Conservation (phyloP, 768 basidiomycete species). For the Rhodosporidiobolus sp. region DNA sequence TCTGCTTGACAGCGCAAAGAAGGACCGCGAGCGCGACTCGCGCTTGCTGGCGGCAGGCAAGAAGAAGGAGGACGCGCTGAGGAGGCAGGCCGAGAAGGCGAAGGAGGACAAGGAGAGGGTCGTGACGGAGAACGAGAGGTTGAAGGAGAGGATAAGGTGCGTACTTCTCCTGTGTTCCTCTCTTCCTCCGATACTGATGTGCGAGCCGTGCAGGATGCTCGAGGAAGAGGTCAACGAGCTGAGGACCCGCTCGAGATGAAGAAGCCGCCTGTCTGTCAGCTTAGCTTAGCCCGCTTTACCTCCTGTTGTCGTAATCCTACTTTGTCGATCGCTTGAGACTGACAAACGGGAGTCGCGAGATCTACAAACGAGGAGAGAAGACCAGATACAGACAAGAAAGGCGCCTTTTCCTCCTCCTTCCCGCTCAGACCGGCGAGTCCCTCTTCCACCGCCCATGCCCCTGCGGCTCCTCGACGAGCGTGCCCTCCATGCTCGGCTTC, state of each 20-base stretch:
- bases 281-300: not conserved
- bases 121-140: conserved; percentile 5
- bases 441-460: not conserved
- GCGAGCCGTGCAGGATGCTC: not conserved
- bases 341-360: not conserved
- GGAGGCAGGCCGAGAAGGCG: not conserved
- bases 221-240: conserved; percentile 17
- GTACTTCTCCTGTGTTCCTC: not conserved
- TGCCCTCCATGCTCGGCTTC: not conserved
- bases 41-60: conserved; percentile 14
- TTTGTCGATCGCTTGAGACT: not conserved
- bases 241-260: not conserved
- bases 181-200: not conserved
- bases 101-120: not conserved
- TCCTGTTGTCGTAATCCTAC: not conserved
- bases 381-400: not conserved
- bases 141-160: conserved; percentile 18
- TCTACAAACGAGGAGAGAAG: too few relatives aligned
- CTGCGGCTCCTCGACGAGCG: not conserved
- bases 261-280: too few relatives aligned
- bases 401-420: too few relatives aligned
- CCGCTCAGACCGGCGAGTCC: conserved; percentile 1
- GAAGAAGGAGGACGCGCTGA: conserved; percentile 22
- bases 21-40: conserved; percentile 15
- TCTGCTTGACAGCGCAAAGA: not conserved